Evolutionary conservation across 176 grass and related monocot species (phyloP), one percentile per base, ranked within the genome.

Genomic region (Carex pumila): DNA sequence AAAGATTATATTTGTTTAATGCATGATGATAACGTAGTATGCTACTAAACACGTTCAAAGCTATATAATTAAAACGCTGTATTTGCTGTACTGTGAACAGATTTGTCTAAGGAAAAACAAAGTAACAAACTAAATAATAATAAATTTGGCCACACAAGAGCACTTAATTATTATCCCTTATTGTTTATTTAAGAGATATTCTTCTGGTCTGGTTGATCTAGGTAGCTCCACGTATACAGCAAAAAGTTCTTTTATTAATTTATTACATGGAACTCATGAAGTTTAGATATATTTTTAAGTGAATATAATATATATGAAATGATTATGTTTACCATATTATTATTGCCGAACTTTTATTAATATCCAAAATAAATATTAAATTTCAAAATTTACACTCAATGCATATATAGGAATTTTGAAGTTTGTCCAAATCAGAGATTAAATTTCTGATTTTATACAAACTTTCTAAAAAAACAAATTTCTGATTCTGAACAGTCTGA

Each of bases 101-200:
- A 34, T 77, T 77, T 77, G 25, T 77, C 43, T 4, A 50, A 50
- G 12, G 61, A 65, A 37, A 68, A 54, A 50, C 73, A 77, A 50
- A 68, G 34, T 52, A 83, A 53, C 45, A 52, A 67, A 83, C 43
- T 47, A 83, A 83, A 68, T 47, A 68, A 83, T 83, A 30, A 34
- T 45, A 45, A 39, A 39, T 5, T 53, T 54, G 61, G 80, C 34
- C 36, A 67, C 32, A 67, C 41, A 47, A 67, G 21, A 67, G 21
- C 43, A 54, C 55, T n/a, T 68, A 22, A 64, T 82, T 25, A 47
- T 4, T 34, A 47, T 49, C 47, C 9, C 12, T 12, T 47, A 10
- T 81, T 83, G 5, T 83, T 83, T 68, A 83, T 68, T 52, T 83
- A 1, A 62, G 61, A 83, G 41, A 68, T 83, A 83, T 83, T 83